phyloP scores from a whole-genome alignment of 768 basidiomycete genomes.

The Boletus insuetus region DNA sequence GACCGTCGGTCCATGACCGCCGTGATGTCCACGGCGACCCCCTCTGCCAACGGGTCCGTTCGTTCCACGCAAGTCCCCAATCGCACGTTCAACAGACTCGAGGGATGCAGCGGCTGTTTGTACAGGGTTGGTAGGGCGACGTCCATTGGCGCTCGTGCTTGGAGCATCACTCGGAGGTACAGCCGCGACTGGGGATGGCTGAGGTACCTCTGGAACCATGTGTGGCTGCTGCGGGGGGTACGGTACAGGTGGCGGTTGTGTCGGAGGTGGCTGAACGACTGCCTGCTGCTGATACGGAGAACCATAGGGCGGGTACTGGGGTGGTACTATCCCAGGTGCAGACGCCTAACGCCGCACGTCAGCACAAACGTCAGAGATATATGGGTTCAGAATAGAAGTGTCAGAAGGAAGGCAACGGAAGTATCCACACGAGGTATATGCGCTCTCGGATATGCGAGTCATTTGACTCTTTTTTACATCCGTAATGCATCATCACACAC shows the following conservation, averaged over 20 bases:
- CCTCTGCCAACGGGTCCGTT: conserved; percentile 39
- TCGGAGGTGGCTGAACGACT: conserved; percentile 32
- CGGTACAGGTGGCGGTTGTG: conserved; percentile 27
- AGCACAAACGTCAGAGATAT: not conserved
- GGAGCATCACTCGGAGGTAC: conserved; percentile 25
- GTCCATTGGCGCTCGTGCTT: conserved; percentile 25
- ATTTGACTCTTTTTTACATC: conserved; percentile 41
- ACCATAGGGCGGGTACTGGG: conserved; percentile 29
- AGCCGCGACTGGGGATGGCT: conserved; percentile 14
- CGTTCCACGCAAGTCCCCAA: conserved; percentile 47
- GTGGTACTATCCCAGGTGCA: conserved; percentile 38
- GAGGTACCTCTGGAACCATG: conserved; percentile 26
- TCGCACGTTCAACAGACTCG: conserved; percentile 63
- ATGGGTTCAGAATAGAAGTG: not conserved
- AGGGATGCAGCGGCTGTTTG: conserved; percentile 72
- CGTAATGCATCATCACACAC: conserved; percentile 44
- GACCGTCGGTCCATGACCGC: conserved; percentile 18
- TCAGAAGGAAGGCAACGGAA: conserved; percentile 66
- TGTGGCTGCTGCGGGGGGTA: conserved; percentile 26
- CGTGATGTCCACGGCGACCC: conserved; percentile 34
- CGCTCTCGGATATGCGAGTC: conserved; percentile 42
- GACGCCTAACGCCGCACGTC: conserved; percentile 41
- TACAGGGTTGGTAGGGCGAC: conserved; percentile 48
- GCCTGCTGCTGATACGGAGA: conserved; percentile 32
- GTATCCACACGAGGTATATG: conserved; percentile 47